These are phyloP conservation scores for Paraphoma chrysanthemicola DNA, from an alignment of 2,329 filamentous ascomycete genomes.

Conservation along the genomic window DNA sequence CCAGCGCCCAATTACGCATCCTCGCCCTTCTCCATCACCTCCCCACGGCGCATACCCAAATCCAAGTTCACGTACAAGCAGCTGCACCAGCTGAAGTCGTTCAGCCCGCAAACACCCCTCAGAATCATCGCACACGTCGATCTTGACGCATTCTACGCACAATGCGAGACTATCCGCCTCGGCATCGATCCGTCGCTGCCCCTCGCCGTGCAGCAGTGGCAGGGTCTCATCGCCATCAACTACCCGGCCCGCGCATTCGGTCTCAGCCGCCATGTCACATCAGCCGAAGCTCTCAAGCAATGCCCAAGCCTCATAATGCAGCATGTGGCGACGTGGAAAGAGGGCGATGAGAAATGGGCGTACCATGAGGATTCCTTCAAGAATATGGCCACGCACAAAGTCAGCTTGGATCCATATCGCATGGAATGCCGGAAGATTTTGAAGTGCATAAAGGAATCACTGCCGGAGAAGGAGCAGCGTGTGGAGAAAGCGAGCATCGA, in stretches of 20 bases:
- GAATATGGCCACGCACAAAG: slow-evolving; percentile 88
- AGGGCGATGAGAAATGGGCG: slow-evolving; percentile 89
- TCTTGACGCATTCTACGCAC: slow-evolving; percentile 93
- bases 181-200: slow-evolving; percentile 76
- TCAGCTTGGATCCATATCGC: slow-evolving; percentile 91
- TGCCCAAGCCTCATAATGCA: slow-evolving; percentile 86
- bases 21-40: slow-evolving; percentile 52
- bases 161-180: slow-evolving; percentile 92
- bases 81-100: slow-evolving; percentile 75
- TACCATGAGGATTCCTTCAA: slow-evolving; percentile 83
- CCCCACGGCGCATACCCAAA: slow-evolving; percentile 47
- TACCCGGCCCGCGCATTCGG: slow-evolving; percentile 86
- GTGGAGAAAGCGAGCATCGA: slow-evolving; percentile 96
- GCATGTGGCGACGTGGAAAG: slow-evolving; percentile 94
- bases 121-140: slow-evolving; percentile 91
- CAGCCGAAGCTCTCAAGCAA: slow-evolving; percentile 81
- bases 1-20: slow-evolving; percentile 56
- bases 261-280: slow-evolving; percentile 78
- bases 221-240: slow-evolving; percentile 94
- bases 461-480: slow-evolving; percentile 71
- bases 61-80: slow-evolving; percentile 89
- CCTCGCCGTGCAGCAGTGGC: slow-evolving; percentile 94
- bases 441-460: slow-evolving; percentile 73
- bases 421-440: slow-evolving; percentile 84
- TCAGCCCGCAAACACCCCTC: slow-evolving; percentile 75